phyloP scores from a whole-genome alignment of 495 filamentous ascomycete genomes.

The Pseudoneurospora amorphoporcata region DNA sequence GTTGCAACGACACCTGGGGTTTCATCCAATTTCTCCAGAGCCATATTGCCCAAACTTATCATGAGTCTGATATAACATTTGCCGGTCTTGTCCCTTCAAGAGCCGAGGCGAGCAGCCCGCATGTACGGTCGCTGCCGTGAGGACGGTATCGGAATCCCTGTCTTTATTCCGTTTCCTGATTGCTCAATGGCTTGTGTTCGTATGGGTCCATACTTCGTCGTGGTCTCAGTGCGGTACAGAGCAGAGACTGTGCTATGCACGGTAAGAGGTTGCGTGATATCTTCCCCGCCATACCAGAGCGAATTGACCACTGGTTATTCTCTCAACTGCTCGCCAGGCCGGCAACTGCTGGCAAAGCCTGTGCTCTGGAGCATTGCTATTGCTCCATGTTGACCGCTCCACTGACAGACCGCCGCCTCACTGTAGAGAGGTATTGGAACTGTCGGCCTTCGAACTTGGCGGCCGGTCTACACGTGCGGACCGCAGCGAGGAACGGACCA shows the following conservation, averaged over 20 bases:
- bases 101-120: neutral
- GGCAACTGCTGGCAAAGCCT: neutral
- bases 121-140: neutral
- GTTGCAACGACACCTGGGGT: neutral
- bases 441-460: neutral
- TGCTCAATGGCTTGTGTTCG: neutral
- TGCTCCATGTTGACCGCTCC: neutral
- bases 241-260: neutral
- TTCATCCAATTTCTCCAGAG: neutral
- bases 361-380: neutral
- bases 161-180: neutral
- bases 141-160: neutral
- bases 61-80: neutral
- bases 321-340: neutral
- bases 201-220: neutral
- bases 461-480: neutral
- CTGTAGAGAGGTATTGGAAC: neutral
- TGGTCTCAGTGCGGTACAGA: neutral
- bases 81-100: neutral
- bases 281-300: neutral
- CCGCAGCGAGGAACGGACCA: neutral
- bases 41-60: neutral
- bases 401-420: neutral
- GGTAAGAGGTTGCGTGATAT: neutral
- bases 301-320: neutral